A percentile compares a stretch with the other conserved stretches of the same genome.
These are phyloP conservation scores for Cadophora sp. DNA, from an alignment of 2,329 filamentous ascomycete species.

Conservation along the genomic window DNA sequence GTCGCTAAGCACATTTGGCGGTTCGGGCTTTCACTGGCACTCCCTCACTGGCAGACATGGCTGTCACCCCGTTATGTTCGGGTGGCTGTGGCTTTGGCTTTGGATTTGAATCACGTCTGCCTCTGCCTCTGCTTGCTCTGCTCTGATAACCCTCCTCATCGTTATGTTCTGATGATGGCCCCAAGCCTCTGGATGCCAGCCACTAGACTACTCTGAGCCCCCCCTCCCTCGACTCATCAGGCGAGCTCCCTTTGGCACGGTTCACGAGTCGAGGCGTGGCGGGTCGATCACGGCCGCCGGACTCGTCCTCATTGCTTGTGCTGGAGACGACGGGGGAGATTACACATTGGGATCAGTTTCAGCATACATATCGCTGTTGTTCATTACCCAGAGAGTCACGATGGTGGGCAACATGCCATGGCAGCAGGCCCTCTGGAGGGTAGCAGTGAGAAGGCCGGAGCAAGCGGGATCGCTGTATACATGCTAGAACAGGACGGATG, in stretches of 20 bases:
- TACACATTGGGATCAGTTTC: slow-evolving; percentile 15
- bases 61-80: background rate
- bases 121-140: too few relatives aligned
- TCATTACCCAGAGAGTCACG: slow-evolving; percentile 14
- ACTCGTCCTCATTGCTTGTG: slow-evolving; percentile 15
- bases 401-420: slow-evolving; percentile 7
- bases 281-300: slow-evolving; percentile 15
- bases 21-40: slow-evolving; percentile 21
- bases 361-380: background rate
- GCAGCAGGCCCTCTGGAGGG: slow-evolving; percentile 13
- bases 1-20: slow-evolving; percentile 39
- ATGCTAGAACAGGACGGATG: slow-evolving; percentile 17
- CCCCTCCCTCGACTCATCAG: background rate
- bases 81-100: slow-evolving; percentile 9
- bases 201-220: slow-evolving; percentile 7
- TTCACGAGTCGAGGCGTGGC: slow-evolving; percentile 18
- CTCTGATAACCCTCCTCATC: background rate
- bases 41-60: background rate
- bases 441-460: slow-evolving; percentile 19
- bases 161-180: background rate
- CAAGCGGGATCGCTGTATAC: slow-evolving; percentile 23
- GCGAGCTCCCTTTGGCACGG: slow-evolving; percentile 6
- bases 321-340: slow-evolving; percentile 15
- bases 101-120: background rate
- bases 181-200: background rate